phyloP scores from a whole-genome alignment of 768 basidiomycete species.

The Neoboletus magnificus region DNA sequence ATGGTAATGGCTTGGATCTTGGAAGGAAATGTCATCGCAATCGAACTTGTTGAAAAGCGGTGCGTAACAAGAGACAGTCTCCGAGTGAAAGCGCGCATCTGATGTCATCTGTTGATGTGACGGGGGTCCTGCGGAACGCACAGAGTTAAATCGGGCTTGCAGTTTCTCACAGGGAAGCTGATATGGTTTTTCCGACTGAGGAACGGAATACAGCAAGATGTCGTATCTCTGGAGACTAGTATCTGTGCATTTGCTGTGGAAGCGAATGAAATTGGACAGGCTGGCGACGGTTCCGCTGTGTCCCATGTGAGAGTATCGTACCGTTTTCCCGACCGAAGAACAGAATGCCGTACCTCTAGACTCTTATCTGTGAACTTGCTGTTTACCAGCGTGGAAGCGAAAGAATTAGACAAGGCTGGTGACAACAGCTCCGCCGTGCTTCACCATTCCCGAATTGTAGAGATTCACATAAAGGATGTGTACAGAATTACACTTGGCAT shows the following conservation, averaged over 20 bases:
- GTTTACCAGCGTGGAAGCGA: too few relatives aligned
- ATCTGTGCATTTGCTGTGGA: background rate
- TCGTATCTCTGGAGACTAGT: background rate
- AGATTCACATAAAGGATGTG: too few relatives aligned
- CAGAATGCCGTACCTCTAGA: background rate
- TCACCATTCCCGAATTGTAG: background rate
- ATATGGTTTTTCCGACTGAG: background rate
- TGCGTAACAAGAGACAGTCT: constrained; percentile 25
- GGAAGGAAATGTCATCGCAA: constrained; percentile 52
- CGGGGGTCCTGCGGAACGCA: background rate
- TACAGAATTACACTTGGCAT: background rate
- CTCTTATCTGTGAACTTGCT: background rate
- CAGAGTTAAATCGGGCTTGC: background rate
- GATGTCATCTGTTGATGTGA: background rate
- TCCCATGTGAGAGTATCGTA: too few relatives aligned
- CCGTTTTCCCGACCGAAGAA: background rate
- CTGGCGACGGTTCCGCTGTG: too few relatives aligned
- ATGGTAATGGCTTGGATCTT: constrained; percentile 73
- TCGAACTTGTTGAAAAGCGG: constrained; percentile 29
- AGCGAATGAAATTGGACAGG: too few relatives aligned
- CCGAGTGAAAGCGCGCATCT: constrained; percentile 12
- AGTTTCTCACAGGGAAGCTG: background rate
- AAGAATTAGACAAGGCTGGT: too few relatives aligned
- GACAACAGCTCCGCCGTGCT: too few relatives aligned
- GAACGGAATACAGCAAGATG: background rate